Evolutionary conservation across 768 basidiomycete genomes (phyloP).

Genomic region (Megacollybia marginata): DNA sequence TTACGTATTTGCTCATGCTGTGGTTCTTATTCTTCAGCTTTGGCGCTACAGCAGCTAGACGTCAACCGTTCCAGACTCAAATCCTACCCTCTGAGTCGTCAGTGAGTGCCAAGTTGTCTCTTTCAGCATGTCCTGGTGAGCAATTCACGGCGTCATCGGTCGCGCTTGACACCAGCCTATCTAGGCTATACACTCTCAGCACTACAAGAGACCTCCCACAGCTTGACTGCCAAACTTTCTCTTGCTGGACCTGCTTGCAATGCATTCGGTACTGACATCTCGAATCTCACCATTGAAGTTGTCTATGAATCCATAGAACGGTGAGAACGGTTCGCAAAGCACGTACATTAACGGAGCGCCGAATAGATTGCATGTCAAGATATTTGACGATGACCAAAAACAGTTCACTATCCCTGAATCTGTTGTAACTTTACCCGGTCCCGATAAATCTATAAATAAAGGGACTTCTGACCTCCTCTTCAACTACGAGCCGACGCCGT

Average conservation of each 20-base stretch:
- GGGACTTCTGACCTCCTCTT: constrained; percentile 57
- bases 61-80: not conserved
- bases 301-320: constrained; percentile 53
- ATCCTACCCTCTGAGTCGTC: not conserved
- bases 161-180: not conserved
- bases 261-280: constrained; percentile 56
- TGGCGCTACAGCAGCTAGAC: not conserved
- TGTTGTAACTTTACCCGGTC: constrained; percentile 35
- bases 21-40: not conserved
- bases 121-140: not conserved
- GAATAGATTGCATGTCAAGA: constrained; percentile 57
- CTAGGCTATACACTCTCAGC: not conserved
- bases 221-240: constrained; percentile 36
- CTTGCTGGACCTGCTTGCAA: constrained; percentile 55
- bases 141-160: not conserved
- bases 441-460: constrained; percentile 25
- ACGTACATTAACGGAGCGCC: not conserved
- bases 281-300: constrained; percentile 54
- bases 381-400: constrained; percentile 49
- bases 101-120: not conserved
- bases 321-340: constrained; percentile 18
- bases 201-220: not conserved
- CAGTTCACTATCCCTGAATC: constrained; percentile 64
- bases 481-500: constrained; percentile 56
- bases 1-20: not conserved